Conservation (phyloP, 176 grass and related monocot species). For the Eragrostis curvula region DNA sequence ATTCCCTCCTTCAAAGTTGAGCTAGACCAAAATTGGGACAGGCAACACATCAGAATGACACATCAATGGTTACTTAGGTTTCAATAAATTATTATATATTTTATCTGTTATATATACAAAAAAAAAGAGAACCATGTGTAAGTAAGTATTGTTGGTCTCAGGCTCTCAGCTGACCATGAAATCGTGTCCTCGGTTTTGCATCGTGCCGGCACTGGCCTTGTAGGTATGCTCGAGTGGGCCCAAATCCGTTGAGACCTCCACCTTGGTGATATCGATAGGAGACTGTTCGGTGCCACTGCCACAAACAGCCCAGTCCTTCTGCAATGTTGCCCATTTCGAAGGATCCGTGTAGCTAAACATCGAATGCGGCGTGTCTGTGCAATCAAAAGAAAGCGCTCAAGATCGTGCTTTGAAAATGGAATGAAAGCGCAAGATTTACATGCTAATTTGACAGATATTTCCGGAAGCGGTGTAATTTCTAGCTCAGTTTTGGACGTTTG, state of each 20-base stretch:
- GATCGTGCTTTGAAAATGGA: too few species aligned
- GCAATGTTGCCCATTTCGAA: conserved; percentile 45
- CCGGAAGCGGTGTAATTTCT: too few species aligned
- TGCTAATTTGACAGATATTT: too few species aligned
- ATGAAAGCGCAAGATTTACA: too few species aligned
- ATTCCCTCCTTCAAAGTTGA: conserved; percentile 56
- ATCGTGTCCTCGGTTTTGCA: conserved; percentile 72
- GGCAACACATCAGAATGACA: not conserved
- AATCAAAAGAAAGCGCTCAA: not conserved
- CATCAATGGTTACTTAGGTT: too few species aligned
- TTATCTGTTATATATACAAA: not conserved
- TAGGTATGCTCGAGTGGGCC: conserved; percentile 43
- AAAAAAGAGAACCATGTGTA: not conserved
- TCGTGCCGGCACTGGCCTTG: not conserved
- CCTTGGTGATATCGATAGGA: conserved; percentile 58
- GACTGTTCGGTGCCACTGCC: conserved; percentile 62
- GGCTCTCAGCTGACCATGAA: conserved; percentile 44
- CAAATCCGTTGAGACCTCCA: conserved; percentile 37
- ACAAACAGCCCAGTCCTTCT: conserved; percentile 58
- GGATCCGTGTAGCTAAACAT: conserved; percentile 55
- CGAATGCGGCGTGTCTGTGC: conserved; percentile 35
- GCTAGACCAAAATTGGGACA: conserved; percentile 27
- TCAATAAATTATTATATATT: not conserved
- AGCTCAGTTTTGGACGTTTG: too few species aligned
- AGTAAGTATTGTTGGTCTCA: not conserved